Evolutionary conservation across 2,329 filamentous ascomycete species (phyloP), one percentile per base, ranked within the genome.

Genomic region (Venturia asperata): DNA sequence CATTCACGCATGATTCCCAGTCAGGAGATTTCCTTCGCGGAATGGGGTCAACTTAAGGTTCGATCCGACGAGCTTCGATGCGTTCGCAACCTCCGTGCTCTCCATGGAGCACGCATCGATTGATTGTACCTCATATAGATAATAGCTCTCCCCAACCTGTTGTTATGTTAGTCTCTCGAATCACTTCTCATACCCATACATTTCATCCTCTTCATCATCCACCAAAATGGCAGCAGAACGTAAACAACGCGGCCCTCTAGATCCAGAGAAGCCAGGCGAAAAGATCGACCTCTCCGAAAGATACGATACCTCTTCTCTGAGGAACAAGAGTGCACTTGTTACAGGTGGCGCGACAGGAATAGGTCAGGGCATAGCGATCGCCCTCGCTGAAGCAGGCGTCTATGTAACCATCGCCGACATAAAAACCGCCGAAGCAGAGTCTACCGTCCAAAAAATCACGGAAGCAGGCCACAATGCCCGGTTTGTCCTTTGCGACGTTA

Each of bases 261-360:
- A 58, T 5, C 52, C 27, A n/a, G 52, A 58, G 19, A 3, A n/a
- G 19, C 17, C 27, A 37, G 19, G 52, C 52, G 2, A 1, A 15
- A 61, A 43, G 37, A 61, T 42, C 13, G 70, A 72, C 62, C 71
- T 72, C 56, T 45, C 37, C 42, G 68, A 68, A 55, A 30, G 64
- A 1, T 42, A 70, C 24, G 66, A 71, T 37, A 61, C 64, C 3
- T 58, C 61, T 47, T 67, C 64, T 55, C 42, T 73, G 19, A 69
- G 68, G 34, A 69, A 66, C 52, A 69, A 69, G 52, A 68, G 66
- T 55, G 71, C 69, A 7, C 68, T 73, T 42, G 67, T 73, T 21
- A 72, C 70, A 30, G 72, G 71, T 17, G 71, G 71, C 11, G 70
- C 70, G 1, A 68, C 67, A 43, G 72, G 71, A 1, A 65, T 72